These are phyloP conservation scores for Brassica rapa DNA, from an alignment of 345 rosid genomes.

Conservation along the genomic window DNA sequence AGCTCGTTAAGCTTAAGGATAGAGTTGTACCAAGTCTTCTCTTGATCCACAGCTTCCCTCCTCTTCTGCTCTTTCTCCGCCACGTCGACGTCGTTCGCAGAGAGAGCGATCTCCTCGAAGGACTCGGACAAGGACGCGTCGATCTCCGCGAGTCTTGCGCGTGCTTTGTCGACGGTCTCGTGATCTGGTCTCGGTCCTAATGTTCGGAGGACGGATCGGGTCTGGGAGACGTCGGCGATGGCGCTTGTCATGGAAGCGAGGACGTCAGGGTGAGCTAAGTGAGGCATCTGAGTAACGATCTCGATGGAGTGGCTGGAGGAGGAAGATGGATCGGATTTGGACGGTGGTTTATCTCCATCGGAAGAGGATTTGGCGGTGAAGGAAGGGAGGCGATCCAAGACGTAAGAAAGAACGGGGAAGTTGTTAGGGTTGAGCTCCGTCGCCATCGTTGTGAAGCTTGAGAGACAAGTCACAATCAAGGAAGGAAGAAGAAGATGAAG, in stretches of 20 bases:
- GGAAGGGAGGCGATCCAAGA: conserved; percentile 74
- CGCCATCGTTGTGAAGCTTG: conserved; percentile 18
- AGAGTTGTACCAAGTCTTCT: conserved; percentile 40
- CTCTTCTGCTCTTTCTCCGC: conserved; percentile 62
- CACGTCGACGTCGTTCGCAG: conserved; percentile 54
- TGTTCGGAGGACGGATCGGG: conserved; percentile 76
- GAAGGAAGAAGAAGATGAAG: not conserved
- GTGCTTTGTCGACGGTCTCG: conserved; percentile 81
- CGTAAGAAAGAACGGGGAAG: conserved; percentile 87
- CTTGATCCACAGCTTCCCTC: conserved; percentile 38
- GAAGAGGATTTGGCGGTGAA: conserved; percentile 45
- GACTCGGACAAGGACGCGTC: conserved; percentile 60
- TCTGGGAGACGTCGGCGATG: conserved; percentile 71
- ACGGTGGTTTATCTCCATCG: conserved; percentile 39
- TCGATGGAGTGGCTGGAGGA: conserved; percentile 32
- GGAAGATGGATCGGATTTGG: conserved; percentile 40
- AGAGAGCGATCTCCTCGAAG: conserved; percentile 72
- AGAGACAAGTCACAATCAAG: not conserved
- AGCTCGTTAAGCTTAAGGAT: conserved; percentile 76
- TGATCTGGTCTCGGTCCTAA: conserved; percentile 94
- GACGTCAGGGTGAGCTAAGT: conserved; percentile 62
- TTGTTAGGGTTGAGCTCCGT: conserved; percentile 66
- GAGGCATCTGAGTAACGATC: conserved; percentile 62
- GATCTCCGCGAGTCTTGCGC: conserved; percentile 55
- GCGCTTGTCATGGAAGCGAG: conserved; percentile 76